Base-by-base conservation (phyloP, 805 yeast genomes). In the Teunomyces panamensis region DNA sequence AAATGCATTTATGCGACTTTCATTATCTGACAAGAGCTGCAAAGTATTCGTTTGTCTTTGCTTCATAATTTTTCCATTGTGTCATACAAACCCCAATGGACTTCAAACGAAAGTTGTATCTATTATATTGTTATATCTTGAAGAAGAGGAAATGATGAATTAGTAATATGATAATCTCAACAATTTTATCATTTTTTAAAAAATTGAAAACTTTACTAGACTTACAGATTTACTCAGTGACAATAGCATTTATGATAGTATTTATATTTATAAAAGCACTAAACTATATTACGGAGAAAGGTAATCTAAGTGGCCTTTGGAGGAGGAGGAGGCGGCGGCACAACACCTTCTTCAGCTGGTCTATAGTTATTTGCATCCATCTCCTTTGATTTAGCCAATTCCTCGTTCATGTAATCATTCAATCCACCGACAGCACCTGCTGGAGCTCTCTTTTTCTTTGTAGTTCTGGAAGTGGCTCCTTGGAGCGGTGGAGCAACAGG, bases 331-430 rank as follows among this genome's bases (percentile, higher is more conserved):
- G 50, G 47, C 3, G 74, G 50, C n/a, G 50, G 47, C 3, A 46
- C 73, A 2, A 70, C 68, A 4, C 68, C 61, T 1, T 65, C 56
- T 9, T 57, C 51, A 5, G 54, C 45, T 27, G 43, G 43, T 11
- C 34, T 35, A 6, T 39, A 30, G 24, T 26, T 11, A 14, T 28
- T 28, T 11, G 56, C 50, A 43, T 73, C 78, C 39, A 53, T 41
- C 34, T 64, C 67, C 46, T 71, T 71, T 1, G 77, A 71, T 49
- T 67, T 72, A 28, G 64, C 67, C 39, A 73, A 61, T 49, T 73
- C 77, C 51, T 72, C 76, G 49, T 72, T 69, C 76, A 73, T 70
- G 48, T 65, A 70, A 42, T 67, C 73, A 39, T 58, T 64, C 39
- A 73, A 57, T 9, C 62, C 73, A 27, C 52, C 60, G 11, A 57